Percentiles rank a stretch among this genome's conserved stretches.
These are phyloP conservation scores for Mollisiaceae sp. DNA, from an alignment of 2,329 filamentous ascomycete species.

Conservation along the genomic window DNA sequence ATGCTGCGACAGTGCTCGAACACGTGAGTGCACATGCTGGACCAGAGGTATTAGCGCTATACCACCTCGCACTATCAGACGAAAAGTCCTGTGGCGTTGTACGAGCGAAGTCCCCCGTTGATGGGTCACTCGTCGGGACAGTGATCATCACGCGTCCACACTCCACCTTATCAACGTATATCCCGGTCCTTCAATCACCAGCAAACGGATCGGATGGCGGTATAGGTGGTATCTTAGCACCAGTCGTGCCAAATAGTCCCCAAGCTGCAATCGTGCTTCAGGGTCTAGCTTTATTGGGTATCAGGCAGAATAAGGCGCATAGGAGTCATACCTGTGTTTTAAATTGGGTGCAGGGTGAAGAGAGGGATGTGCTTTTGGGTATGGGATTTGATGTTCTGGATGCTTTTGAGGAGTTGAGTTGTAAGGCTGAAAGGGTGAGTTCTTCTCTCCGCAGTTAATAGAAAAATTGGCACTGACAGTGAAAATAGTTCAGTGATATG, in stretches of 20 bases:
- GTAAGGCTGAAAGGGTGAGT: conserved; percentile 60
- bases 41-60: conserved; percentile 69
- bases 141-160: conserved; percentile 68
- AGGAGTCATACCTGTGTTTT: conserved; percentile 62
- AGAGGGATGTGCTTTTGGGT: conserved; percentile 67
- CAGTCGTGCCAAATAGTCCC: conserved; percentile 66
- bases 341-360: conserved; percentile 49
- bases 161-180: conserved; percentile 62
- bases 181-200: conserved; percentile 56
- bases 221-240: conserved; percentile 68
- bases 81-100: conserved; percentile 68
- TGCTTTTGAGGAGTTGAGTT: conserved; percentile 81
- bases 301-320: conserved; percentile 68
- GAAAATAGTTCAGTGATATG: conserved; percentile 3
- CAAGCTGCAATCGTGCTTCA: conserved; percentile 69
- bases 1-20: conserved; percentile 63
- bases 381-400: conserved; percentile 84
- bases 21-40: conserved; percentile 68
- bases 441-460: not conserved
- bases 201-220: conserved; percentile 43
- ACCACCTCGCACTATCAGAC: conserved; percentile 66
- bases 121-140: conserved; percentile 66
- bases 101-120: conserved; percentile 65
- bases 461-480: not conserved
- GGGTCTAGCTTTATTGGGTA: conserved; percentile 67